phyloP scores from a whole-genome alignment of 208 protist species.

The Trypanosoma brucei region DNA sequence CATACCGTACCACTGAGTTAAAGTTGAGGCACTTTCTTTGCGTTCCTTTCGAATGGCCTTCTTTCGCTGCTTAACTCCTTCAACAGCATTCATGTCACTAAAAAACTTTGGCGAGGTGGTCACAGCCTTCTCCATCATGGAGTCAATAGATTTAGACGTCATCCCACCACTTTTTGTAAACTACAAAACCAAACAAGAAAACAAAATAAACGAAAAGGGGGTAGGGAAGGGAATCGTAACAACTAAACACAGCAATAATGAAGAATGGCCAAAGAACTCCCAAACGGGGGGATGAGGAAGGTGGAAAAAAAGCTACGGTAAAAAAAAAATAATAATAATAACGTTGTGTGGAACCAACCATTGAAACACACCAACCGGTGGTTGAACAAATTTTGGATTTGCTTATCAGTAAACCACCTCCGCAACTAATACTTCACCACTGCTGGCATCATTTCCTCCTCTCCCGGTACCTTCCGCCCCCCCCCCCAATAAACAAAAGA shows the following conservation, averaged over 20 bases:
- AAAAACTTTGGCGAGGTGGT: slow-evolving; percentile 69
- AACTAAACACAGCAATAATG: too few species aligned
- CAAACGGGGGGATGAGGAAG: too few species aligned
- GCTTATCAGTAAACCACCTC: too few species aligned
- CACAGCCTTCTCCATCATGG: slow-evolving; percentile 86
- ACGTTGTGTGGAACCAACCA: too few species aligned
- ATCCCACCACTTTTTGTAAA: background rate
- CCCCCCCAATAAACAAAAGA: too few species aligned
- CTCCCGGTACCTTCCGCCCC: too few species aligned
- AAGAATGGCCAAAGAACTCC: too few species aligned
- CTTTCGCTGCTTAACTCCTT: slow-evolving; percentile 70
- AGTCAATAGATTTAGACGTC: slow-evolving; percentile 35
- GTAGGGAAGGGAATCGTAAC: slow-evolving; percentile 3
- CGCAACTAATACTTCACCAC: too few species aligned
- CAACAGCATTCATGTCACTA: slow-evolving; percentile 44
- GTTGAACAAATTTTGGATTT: too few species aligned
- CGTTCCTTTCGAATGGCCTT: slow-evolving; percentile 61
- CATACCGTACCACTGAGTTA: slow-evolving; percentile 88
- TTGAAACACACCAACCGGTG: slow-evolving; percentile 3
- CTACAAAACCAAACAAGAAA: background rate
- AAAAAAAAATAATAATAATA: too few species aligned
- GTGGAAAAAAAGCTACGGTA: too few species aligned
- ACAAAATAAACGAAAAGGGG: slow-evolving; percentile 2
- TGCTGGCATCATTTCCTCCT: too few species aligned
- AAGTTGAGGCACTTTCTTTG: slow-evolving; percentile 62